Percentiles rank a stretch among this genome's conserved stretches.
These are phyloP conservation scores for Pedinophyceae sp. DNA, from an alignment of 139 green algal species.

Conservation along the genomic window DNA sequence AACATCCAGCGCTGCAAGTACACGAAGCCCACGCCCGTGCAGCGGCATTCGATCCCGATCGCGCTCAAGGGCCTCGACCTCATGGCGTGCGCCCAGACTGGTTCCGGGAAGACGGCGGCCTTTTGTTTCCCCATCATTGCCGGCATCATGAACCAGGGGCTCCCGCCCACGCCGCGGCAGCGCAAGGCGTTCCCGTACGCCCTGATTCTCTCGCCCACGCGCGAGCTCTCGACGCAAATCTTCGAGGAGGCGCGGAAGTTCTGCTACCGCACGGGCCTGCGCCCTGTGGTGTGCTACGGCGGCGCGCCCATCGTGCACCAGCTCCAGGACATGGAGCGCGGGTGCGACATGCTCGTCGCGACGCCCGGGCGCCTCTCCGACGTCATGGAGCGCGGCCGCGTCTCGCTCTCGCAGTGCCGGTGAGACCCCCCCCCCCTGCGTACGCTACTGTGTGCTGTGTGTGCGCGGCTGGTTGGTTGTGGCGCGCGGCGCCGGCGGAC, in stretches of 20 bases:
- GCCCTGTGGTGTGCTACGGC: constrained; percentile 86
- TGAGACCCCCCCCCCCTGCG: too few species aligned
- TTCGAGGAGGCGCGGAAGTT: constrained; percentile 93
- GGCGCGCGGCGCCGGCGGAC: too few species aligned
- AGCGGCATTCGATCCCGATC: constrained; percentile 93
- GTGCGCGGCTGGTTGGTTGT: too few species aligned
- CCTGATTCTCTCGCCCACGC: constrained; percentile 79
- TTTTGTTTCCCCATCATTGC: constrained; percentile 98
- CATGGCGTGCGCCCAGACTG: constrained; percentile 92
- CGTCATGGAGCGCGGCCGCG: constrained; percentile 76
- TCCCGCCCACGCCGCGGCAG: constrained; percentile 33
- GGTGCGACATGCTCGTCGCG: constrained; percentile 92
- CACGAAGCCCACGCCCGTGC: constrained; percentile 93
- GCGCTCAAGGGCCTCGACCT: constrained; percentile 79
- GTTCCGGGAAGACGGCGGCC: constrained; percentile 93
- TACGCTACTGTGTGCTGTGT: too few species aligned
- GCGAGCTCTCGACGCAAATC: constrained; percentile 83
- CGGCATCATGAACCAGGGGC: constrained; percentile 51
- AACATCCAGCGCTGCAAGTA: constrained; percentile 95
- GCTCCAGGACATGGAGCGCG: constrained; percentile 81
- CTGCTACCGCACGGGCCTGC: constrained; percentile 75
- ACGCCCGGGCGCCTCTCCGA: constrained; percentile 84
- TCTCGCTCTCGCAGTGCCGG: constrained; percentile 49
- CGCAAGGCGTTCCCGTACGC: constrained; percentile 78
- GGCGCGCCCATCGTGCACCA: constrained; percentile 82